Conservation (phyloP, 108 stramenopile genomes). For the Discostella pseudostelligera region DNA sequence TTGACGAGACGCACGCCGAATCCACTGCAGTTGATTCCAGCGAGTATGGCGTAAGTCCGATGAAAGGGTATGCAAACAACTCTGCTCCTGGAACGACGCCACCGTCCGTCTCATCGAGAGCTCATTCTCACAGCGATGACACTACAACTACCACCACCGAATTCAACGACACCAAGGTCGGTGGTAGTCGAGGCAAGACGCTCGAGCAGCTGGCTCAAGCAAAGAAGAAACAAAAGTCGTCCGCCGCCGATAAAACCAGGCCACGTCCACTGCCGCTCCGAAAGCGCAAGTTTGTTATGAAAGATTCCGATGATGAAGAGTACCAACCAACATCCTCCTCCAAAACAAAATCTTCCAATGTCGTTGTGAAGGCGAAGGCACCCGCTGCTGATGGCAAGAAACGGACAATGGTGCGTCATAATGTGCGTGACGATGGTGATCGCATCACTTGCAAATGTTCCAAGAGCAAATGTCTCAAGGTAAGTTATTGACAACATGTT, state of each 20-base stretch:
- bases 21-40: conserved; percentile 19
- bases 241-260: not conserved
- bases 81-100: conserved; percentile 29
- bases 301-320: conserved; percentile 6
- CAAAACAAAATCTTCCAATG: too few species aligned
- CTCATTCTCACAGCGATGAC: not conserved
- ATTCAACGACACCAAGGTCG: conserved; percentile 23
- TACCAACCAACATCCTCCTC: not conserved
- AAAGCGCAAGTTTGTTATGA: conserved; percentile 28
- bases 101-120: conserved; percentile 11
- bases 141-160: not conserved
- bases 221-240: not conserved
- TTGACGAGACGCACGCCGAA: conserved; percentile 42
- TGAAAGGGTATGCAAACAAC: not conserved
- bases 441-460: conserved; percentile 32
- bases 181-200: conserved; percentile 8
- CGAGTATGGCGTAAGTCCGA: not conserved
- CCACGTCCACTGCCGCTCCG: conserved; percentile 32
- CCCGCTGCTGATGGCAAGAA: conserved; percentile 11
- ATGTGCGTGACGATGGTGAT: conserved; percentile 21
- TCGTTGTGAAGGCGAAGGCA: not conserved
- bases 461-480: conserved; percentile 40
- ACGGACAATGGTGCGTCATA: conserved; percentile 22
- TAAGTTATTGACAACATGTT: not conserved
- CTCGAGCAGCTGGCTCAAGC: not conserved